Base-by-base conservation (phyloP, 2,329 filamentous ascomycete species). In the Diaporthe nobilis region DNA sequence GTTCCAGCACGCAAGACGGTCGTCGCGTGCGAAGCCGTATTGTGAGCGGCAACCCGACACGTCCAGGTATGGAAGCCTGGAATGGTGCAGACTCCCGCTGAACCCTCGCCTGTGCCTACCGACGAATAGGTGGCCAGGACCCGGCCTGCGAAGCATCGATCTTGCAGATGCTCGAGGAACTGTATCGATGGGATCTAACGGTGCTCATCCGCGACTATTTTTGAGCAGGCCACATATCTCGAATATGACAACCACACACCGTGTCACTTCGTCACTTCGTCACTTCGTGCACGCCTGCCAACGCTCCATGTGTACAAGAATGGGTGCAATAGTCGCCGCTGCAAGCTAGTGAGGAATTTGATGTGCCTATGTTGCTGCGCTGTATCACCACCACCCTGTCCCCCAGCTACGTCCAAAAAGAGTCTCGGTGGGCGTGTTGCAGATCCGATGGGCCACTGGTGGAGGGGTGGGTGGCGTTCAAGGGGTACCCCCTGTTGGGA, bases 391-490 rank as follows among this genome's bases (percentile, higher is more conserved):
- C 61, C 49, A 58, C 60, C 55, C 58, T 42, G 37, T 58, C 49
- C 73, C 51, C 44, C 39, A 67, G 20, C 72, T 60, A 31, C n/a
- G 44, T 34, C 68, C 74, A 13, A 49, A 60, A 73, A 57, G 39
- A 55, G 70, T 49, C 60, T 75, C 74, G 74, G 74, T 75, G 42
- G 68, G 34, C 39, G 42, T n/a, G 47, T 63, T 71, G 65, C 72
- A 74, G 72, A 70, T 60, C 63, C 49, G 39, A 70, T 39, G 61
- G 72, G 61, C 49, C n/a, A 37, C 28, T 44, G 22, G 10, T 28
- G n/a, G 25, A 47, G 9, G 49, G 49, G 44, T 12, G 61, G 63
- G 15, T 12, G 31, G 34, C 8, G 9, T 65, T 55, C 58, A 28
- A 63, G 60, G 42, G 49, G 42, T n/a, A n/a, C 31, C 51, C 74